Evolutionary conservation across 208 protist genomes (phyloP).

Genomic region (Zelonia costaricensis): DNA sequence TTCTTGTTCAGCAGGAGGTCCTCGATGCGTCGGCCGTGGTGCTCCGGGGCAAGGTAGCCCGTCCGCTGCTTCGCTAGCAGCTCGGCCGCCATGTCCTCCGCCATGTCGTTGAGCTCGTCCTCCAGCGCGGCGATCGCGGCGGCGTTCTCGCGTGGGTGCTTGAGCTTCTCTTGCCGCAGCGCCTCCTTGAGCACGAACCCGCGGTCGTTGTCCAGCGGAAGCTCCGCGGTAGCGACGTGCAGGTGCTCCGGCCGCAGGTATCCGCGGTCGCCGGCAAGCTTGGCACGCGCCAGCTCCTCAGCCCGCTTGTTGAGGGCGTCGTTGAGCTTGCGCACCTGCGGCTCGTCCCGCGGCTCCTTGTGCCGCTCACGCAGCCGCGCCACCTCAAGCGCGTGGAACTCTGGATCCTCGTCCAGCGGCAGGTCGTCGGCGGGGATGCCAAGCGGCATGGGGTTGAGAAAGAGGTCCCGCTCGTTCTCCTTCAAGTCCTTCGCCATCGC

Average conservation of each 20-base stretch:
- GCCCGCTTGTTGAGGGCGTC: conserved; percentile 44
- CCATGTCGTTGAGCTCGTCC: conserved; percentile 35
- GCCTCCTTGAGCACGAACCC: conserved; percentile 51
- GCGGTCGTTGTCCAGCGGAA: conserved; percentile 46
- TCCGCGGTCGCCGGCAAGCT: conserved; percentile 39
- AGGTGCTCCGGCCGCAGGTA: conserved; percentile 44
- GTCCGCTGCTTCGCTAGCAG: conserved; percentile 42
- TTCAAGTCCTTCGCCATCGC: conserved; percentile 56
- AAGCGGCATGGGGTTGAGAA: conserved; percentile 54
- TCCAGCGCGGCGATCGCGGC: conserved; percentile 23
- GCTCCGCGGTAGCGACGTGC: conserved; percentile 40
- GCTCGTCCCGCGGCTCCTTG: conserved; percentile 29
- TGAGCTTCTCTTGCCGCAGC: conserved; percentile 37
- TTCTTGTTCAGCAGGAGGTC: conserved; percentile 47
- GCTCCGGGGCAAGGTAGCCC: conserved; percentile 43
- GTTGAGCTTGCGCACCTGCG: conserved; percentile 42
- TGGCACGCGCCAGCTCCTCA: conserved; percentile 38
- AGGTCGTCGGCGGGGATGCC: conserved; percentile 50
- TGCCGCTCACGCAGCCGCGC: conserved; percentile 47
- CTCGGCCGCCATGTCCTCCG: conserved; percentile 36
- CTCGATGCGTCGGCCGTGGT: conserved; percentile 31
- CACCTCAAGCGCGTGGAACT: conserved; percentile 58
- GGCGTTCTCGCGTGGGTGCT: conserved; percentile 18
- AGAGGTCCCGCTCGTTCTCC: conserved; percentile 47
- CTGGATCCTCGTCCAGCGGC: conserved; percentile 49